phyloP scores from a whole-genome alignment of 2,329 filamentous ascomycete genomes.

The Paramyrothecium sp. region DNA sequence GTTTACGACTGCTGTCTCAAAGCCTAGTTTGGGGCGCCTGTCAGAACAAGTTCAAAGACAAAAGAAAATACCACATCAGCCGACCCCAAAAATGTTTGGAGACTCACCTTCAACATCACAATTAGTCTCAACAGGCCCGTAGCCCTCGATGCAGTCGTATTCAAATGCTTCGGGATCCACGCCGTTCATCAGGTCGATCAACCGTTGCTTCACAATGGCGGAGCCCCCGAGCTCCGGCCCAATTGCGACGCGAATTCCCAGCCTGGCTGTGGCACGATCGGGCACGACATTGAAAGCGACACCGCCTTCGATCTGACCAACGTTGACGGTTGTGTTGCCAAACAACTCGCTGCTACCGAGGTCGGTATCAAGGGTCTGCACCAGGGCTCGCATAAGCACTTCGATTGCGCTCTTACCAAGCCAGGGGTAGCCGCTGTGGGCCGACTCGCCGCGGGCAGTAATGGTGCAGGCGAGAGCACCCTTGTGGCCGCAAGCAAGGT shows the following conservation, averaged over 20 bases:
- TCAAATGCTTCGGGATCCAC: not conserved
- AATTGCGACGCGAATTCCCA: not conserved
- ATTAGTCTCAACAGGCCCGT: not conserved
- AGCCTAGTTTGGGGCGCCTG: conserved; percentile 45
- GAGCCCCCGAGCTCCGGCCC: not conserved
- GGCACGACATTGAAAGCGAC: conserved; percentile 83
- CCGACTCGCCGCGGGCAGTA: conserved; percentile 23
- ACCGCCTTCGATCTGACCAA: conserved; percentile 72
- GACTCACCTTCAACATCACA: not conserved
- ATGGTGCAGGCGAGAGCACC: conserved; percentile 60
- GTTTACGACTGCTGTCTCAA: conserved; percentile 81
- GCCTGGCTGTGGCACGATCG: conserved; percentile 29
- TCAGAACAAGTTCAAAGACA: too few species aligned
- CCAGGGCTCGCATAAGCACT: conserved; percentile 66
- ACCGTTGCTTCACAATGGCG: not conserved
- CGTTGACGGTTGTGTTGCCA: conserved; percentile 80
- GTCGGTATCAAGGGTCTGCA: conserved; percentile 59
- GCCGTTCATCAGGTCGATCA: not conserved
- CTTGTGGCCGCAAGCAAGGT: conserved; percentile 81
- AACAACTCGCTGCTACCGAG: conserved; percentile 71
- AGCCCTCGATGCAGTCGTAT: not conserved
- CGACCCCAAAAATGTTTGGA: too few species aligned
- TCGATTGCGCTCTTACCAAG: conserved; percentile 74
- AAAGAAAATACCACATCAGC: too few species aligned
- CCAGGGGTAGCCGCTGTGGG: conserved; percentile 37